Evolutionary conservation across 352 stramenopile genomes (phyloP).

Genomic region (Phytopythium boreale): DNA sequence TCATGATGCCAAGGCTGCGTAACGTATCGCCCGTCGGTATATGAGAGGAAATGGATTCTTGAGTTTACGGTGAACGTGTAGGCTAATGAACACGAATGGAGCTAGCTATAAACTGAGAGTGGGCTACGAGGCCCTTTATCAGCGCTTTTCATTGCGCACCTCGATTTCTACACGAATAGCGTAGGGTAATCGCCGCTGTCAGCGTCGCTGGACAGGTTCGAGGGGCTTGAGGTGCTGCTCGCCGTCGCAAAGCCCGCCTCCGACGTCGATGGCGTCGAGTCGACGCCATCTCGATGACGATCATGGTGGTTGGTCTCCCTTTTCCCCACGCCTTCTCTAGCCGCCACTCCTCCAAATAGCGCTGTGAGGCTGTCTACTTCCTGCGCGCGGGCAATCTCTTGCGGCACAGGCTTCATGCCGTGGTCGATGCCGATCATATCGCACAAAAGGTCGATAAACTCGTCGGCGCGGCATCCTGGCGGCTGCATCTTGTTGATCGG

Average conservation of each 20-base stretch:
- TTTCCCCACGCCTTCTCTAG: background rate
- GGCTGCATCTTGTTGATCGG: slow-evolving; percentile 75
- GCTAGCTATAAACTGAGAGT: background rate
- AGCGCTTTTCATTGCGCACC: too few species aligned
- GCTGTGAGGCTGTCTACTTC: background rate
- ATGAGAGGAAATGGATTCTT: background rate
- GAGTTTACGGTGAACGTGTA: background rate
- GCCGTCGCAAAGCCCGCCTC: slow-evolving; percentile 2
- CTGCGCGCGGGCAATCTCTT: background rate
- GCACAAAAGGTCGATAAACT: slow-evolving; percentile 76
- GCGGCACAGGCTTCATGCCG: slow-evolving; percentile 24
- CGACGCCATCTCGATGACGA: background rate
- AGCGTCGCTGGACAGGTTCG: slow-evolving; percentile 3
- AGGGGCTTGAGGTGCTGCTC: background rate
- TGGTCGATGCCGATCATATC: slow-evolving; percentile 68
- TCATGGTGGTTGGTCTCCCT: background rate
- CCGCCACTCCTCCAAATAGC: background rate
- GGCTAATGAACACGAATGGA: background rate
- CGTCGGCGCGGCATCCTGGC: slow-evolving; percentile 49
- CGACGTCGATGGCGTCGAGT: background rate
- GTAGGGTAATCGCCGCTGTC: slow-evolving; percentile 1
- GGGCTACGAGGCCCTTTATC: background rate
- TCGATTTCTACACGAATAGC: background rate
- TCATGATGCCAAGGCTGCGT: background rate
- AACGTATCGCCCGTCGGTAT: background rate